Conservation (phyloP, 2,329 filamentous ascomycete species). For the Arthroderma uncinatum region DNA sequence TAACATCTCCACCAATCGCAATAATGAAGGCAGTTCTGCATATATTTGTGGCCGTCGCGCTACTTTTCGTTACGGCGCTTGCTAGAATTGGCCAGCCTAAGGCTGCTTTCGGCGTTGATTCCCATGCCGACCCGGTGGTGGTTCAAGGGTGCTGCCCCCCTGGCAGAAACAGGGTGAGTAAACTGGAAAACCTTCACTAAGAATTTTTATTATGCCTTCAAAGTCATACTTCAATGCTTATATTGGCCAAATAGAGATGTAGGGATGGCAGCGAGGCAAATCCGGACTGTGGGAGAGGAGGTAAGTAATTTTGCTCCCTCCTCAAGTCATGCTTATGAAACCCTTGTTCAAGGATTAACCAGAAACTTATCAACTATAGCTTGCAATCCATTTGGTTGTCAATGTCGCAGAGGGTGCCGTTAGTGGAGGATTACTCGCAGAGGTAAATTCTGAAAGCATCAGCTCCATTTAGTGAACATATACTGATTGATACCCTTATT, state of each 20-base stretch:
- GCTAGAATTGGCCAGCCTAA: not conserved
- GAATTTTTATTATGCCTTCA: no score
- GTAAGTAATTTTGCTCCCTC: not conserved
- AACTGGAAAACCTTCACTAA: not conserved
- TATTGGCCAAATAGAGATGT: not conserved
- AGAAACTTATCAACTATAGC: not conserved
- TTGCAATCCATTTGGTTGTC: constrained; percentile 1
- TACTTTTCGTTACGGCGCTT: not conserved
- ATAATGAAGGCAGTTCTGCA: not conserved
- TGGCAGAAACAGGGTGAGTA: not conserved
- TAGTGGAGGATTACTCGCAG: not conserved
- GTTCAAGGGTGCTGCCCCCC: not conserved
- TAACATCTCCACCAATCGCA: not conserved
- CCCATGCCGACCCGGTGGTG: not conserved
- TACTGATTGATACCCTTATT: not conserved
- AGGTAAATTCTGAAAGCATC: not conserved
- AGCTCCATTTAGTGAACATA: not conserved
- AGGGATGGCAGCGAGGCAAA: not conserved
- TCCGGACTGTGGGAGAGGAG: not conserved
- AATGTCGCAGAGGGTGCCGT: not conserved
- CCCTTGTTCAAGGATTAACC: not conserved
- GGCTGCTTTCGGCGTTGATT: not conserved
- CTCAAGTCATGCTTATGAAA: not conserved
- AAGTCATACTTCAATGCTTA: not conserved
- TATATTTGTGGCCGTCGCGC: not conserved